Base-by-base conservation (phyloP, 129 eudicot genomes). In the Pseudognaphalium luteoalbum region DNA sequence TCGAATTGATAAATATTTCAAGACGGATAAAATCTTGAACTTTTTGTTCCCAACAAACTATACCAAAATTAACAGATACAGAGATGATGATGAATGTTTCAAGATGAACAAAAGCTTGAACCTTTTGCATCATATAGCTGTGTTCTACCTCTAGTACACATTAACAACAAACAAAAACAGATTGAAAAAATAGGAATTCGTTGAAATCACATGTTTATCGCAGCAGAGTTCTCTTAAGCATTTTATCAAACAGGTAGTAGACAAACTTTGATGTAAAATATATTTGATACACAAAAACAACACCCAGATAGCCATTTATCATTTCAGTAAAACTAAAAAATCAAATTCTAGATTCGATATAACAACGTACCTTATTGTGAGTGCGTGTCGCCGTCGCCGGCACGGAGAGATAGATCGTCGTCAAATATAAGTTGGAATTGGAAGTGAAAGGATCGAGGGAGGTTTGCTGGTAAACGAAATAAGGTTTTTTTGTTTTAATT, bases 201-300 rank as follows among this genome's bases (percentile, higher is more conserved):
- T 5, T 28, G 20, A 32, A 44, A 9, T 2, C 3, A 9, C 16
- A 17, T 17, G 22, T 54, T 54, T 54, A n/a, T 54, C 9, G 21
- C 60, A 54, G 4, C 21, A n/a, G 28, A 6, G 29, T 69, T 69
- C 70, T 44, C 63, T 42, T 32, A 60, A 7, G 63, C 76, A 78
- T 78, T 78, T 78, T 75, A 70, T 42, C 76, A 42, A 78, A 71
- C 81, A 72, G 76, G 72, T 75, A 1, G 63, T 30, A 47, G 61
- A 33, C 72, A n/a, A 25, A 25, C 9, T 60, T 17, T 17, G 61
- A 50, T n/a, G 44, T 50, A 70, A 19, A 30, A 75, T 2, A 75
- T 2, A 0, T 57, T 37, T 39, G 28, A 37, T 14, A 17, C 2
- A 56, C 5, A 51, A 64, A 56, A 28, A 25, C 3, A 74, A 16